Percentiles rank a stretch among this genome's conserved stretches.
These are phyloP conservation scores for Aspergillus uvarum DNA, from an alignment of 2,329 filamentous ascomycete species.

Conservation along the genomic window DNA sequence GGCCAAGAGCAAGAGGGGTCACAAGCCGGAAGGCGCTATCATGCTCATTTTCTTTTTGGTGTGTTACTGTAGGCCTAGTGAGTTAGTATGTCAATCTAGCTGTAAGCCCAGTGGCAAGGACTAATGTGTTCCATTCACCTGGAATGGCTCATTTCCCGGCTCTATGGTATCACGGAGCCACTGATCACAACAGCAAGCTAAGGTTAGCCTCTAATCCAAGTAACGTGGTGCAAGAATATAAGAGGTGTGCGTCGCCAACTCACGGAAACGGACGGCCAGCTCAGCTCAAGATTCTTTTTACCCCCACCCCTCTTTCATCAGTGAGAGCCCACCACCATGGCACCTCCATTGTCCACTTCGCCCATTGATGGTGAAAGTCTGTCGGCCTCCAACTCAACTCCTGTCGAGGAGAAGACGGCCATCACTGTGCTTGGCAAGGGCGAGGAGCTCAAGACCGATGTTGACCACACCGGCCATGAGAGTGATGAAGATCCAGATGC, in stretches of 20 bases:
- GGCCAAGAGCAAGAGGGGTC: not conserved
- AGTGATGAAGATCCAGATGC: constrained; percentile 25
- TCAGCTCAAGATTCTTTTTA: not conserved
- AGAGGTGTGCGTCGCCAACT: not conserved
- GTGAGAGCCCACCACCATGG: not conserved
- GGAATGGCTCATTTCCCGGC: not conserved
- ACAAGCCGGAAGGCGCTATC: not conserved
- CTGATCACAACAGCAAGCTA: not conserved
- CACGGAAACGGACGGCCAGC: not conserved
- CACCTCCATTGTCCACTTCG: not conserved
- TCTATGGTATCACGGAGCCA: not conserved
- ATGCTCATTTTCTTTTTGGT: not conserved
- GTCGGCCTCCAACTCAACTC: not conserved
- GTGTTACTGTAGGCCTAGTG: not conserved
- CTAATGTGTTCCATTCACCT: not conserved
- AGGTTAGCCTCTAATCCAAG: not conserved
- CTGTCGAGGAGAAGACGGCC: not conserved
- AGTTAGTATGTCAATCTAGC: not conserved
- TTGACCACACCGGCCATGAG: not conserved
- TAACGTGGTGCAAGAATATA: not conserved
- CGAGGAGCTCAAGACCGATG: not conserved
- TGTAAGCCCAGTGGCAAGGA: not conserved
- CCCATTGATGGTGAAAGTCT: not conserved
- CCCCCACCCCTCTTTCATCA: not conserved
- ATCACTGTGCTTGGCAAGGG: constrained; percentile 3